Evolutionary conservation across 495 filamentous ascomycete genomes (phyloP).

Genomic region (Apiosordaria backusii): DNA sequence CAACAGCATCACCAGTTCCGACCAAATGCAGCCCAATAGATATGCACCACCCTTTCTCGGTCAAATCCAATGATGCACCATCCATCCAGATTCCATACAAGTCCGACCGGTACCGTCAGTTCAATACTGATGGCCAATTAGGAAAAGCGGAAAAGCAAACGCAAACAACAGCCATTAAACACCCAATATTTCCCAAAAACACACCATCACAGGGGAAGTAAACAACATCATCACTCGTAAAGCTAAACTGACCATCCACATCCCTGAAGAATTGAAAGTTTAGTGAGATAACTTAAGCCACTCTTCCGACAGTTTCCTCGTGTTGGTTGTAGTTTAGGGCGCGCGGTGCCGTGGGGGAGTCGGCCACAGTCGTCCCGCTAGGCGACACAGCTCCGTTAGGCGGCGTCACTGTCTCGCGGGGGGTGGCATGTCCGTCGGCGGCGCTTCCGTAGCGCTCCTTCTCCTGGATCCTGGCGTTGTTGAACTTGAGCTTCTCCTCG

Average conservation of each 20-base stretch:
- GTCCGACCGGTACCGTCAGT: not conserved
- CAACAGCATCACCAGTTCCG: not conserved
- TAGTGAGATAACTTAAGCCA: not conserved
- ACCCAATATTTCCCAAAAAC: not conserved
- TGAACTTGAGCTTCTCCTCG: not conserved
- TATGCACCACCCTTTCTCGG: not conserved
- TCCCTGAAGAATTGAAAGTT: not conserved
- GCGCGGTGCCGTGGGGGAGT: not conserved
- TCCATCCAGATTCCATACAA: not conserved
- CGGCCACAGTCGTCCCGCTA: not conserved
- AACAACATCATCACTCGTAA: not conserved
- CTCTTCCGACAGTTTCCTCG: not conserved
- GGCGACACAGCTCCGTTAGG: not conserved
- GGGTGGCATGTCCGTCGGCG: slow-evolving; percentile 1
- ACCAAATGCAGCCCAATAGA: not conserved
- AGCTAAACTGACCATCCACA: not conserved
- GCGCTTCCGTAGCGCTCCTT: not conserved
- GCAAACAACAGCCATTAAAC: not conserved
- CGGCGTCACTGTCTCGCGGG: not conserved
- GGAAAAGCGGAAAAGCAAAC: not conserved
- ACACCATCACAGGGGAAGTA: not conserved
- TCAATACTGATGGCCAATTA: not conserved
- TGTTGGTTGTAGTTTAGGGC: not conserved
- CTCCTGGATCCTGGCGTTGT: not conserved
- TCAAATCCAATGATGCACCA: not conserved